Evolutionary conservation across 257 asterid species (phyloP), one percentile per base, ranked within the genome.

Genomic region (Gynochthodes officinalis): DNA sequence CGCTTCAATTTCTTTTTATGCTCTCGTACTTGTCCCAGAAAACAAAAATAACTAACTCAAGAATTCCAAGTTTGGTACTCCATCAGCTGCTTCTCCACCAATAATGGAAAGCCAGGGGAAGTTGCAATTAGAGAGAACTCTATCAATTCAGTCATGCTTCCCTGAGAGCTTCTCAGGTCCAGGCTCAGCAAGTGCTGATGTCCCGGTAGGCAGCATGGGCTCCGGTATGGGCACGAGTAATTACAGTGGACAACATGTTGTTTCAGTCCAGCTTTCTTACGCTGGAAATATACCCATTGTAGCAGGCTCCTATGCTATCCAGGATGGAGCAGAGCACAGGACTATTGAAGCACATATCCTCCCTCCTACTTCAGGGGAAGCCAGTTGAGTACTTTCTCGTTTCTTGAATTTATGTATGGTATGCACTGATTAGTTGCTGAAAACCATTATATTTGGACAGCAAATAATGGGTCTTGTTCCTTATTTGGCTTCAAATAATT

Each of bases 121-220:
- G 50, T 28, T 80, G 68, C 61, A 70, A 33, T 55, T 73, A 50
- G 79, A 73, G 64, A 67, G 81, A 69, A 76, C 81, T 11, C 81
- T 73, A 8, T 80, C 84, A 52, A 76, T 80, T 9, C 76, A 67
- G 42, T 44, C 84, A 30, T 80, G 84, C 52, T 80, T 80, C 42
- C 81, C 81, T 0, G 81, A 64, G 64, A 68, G 77, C 65, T 58
- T 30, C 64, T 73, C 84, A 5, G 58, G 11, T 8, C 81, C 72
- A 2, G 73, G 23, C 49, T 63, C 81, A 8, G 76, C 60, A 52
- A 19, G 72, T 44, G 39, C 83, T 7, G 63, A 66, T 25, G 14
- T 63, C 55, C 35, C 11, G n/a, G 39, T 49, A 37, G 21, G 7
- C 46, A 44, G 79, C 54, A 55, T n/a, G 50, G 75, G 59, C 30